Evolutionary conservation across 2,329 filamentous ascomycete species (phyloP).

Genomic region (Fusarium equiseti): DNA sequence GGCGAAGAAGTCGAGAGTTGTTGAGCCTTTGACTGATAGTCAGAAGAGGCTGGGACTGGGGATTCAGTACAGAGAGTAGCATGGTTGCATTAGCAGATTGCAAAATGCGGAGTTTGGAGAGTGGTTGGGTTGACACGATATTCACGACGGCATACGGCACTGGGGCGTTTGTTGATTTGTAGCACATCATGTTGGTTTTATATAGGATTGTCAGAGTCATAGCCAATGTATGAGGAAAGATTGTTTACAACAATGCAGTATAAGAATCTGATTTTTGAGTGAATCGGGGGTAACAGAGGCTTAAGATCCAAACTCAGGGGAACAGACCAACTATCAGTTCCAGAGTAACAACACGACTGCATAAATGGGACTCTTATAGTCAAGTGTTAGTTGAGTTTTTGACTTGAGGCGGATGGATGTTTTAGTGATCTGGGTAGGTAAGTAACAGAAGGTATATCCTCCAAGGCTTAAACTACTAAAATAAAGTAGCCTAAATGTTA

Average conservation of each 20-base stretch:
- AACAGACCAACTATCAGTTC: not conserved
- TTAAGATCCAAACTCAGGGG: too few relatives aligned
- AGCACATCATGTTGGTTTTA: not conserved
- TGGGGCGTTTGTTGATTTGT: slow-evolving; percentile 23
- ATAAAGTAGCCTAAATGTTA: too few relatives aligned
- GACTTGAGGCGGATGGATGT: too few relatives aligned
- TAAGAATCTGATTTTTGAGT: not conserved
- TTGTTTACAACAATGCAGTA: not conserved
- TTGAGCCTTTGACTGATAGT: slow-evolving; percentile 55
- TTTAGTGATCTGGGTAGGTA: too few relatives aligned
- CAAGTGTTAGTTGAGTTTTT: not conserved
- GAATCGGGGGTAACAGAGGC: not conserved
- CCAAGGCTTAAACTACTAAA: too few relatives aligned
- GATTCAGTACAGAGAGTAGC: slow-evolving; percentile 60
- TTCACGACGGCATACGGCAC: slow-evolving; percentile 32
- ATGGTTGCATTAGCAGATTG: not conserved
- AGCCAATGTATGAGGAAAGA: slow-evolving; percentile 7
- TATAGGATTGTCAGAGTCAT: not conserved
- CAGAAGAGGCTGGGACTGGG: slow-evolving; percentile 62
- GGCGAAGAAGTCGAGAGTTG: slow-evolving; percentile 64
- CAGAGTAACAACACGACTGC: not conserved
- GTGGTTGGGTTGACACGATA: slow-evolving; percentile 4
- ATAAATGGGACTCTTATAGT: not conserved
- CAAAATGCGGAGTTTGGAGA: slow-evolving; percentile 30
- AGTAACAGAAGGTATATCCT: too few relatives aligned